Conservation (phyloP, 305 asterid species). For the Fraxinus floribunda region DNA sequence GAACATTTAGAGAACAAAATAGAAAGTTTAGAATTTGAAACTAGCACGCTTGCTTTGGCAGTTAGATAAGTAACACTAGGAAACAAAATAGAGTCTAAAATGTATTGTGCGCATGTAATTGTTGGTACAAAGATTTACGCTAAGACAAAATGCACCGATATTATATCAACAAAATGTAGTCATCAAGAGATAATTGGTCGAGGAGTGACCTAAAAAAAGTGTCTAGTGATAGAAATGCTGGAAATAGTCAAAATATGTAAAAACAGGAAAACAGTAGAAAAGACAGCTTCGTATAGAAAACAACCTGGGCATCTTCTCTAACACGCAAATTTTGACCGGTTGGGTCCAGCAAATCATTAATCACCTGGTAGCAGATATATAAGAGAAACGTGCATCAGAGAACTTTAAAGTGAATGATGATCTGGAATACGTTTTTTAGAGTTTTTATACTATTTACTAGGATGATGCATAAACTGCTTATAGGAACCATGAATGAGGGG, state of each 20-base stretch:
- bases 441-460: not conserved
- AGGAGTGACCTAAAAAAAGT: not conserved
- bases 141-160: conserved; percentile 8
- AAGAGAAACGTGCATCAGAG: conserved; percentile 10
- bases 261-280: conserved; percentile 12
- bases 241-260: conserved; percentile 10
- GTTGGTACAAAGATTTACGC: conserved; percentile 9
- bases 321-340: conserved; percentile 98
- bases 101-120: not conserved
- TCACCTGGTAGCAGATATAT: conserved; percentile 59
- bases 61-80: not conserved
- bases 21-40: not conserved
- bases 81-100: not conserved
- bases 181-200: conserved; percentile 3
- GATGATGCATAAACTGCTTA: conserved; percentile 15
- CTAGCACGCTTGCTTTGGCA: not conserved
- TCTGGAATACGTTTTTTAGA: not conserved
- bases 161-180: conserved; percentile 13
- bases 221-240: not conserved
- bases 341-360: conserved; percentile 97
- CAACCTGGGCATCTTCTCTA: conserved; percentile 98
- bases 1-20: conserved; percentile 12
- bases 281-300: conserved; percentile 4
- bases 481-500: not conserved
- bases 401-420: conserved; percentile 10